Base-by-base conservation (phyloP, 1,284 basidiomycete genomes). In the Athelia sp. region DNA sequence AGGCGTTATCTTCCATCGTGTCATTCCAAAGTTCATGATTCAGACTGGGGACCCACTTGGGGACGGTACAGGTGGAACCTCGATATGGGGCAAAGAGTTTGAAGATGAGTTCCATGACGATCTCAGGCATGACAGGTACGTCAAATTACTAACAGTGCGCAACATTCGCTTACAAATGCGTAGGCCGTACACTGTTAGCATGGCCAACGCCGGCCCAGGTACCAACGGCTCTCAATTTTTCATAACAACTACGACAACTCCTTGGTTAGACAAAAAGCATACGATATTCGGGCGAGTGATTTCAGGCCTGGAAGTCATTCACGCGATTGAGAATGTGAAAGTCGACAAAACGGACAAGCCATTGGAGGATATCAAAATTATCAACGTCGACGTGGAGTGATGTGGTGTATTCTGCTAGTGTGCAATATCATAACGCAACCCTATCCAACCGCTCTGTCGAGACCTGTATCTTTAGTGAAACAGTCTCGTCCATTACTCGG, bases 1-100 rank as follows among this genome's bases (percentile, higher is more conserved):
- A 65, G 86, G 88, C 18, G 77, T 98, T 48, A 83, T 98, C 62
- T 98, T 99, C 77, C 97, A 99, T 67, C 90, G 97, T 52, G 90
- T 99, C 55, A 99, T 99, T 64, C 84, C 92, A 56, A 99, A 99
- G 71, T 99, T 99, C 63, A 99, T 99, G 97, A 84, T 99, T 47
- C 96, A 99, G 74, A 98, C 95, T 2, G 96, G 97, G 32, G 96
- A 99, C 62, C 97, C 97, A 1, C 72, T 97, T 3, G 96, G 93
- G 15, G 95, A 99, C 67, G 97, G 97, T 2, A 98, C 95, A 0
- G 97, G 97, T n/a, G 97, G 97, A 19, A 87, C 82, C 51, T 93
- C 89, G 15, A 92, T 98, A 54, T 99, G 96, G 96, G 95, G 90
- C 2, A 73, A 75, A 46, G 90, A 93, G 47, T 99, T 99, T 61